Conservation (phyloP, 1,284 basidiomycete species). For the Moniliella sp. region DNA sequence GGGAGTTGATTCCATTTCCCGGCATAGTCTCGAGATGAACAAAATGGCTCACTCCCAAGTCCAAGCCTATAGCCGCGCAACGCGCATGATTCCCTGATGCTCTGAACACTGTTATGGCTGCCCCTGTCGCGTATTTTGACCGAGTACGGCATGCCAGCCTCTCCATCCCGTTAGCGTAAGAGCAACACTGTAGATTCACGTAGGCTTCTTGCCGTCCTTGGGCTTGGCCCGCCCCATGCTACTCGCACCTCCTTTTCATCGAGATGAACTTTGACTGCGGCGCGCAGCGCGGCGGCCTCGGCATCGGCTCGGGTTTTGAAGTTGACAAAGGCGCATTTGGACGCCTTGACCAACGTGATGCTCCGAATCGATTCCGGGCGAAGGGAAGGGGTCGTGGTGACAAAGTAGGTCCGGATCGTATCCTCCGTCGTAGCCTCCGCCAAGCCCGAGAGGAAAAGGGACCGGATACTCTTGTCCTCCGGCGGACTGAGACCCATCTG, state of each 20-base stretch:
- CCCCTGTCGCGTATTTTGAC: too few species aligned
- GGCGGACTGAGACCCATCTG: constrained; percentile 64
- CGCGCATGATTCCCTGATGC: too few species aligned
- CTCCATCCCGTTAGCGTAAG: too few species aligned
- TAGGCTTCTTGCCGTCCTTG: constrained; percentile 1
- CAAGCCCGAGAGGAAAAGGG: constrained; percentile 69
- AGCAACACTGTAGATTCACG: too few species aligned
- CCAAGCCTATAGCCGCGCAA: too few species aligned
- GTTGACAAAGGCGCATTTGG: constrained; percentile 77
- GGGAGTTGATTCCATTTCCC: too few species aligned
- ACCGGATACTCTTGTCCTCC: constrained; percentile 66
- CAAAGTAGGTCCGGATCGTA: constrained; percentile 53
- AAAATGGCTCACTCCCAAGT: too few species aligned
- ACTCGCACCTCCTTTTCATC: constrained; percentile 53
- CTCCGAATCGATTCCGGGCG: constrained; percentile 43
- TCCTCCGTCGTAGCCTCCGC: constrained; percentile 53
- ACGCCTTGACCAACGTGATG: constrained; percentile 8
- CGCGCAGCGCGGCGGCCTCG: constrained; percentile 62
- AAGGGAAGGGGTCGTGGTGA: constrained; percentile 35
- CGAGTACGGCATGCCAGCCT: too few species aligned
- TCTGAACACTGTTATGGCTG: too few species aligned
- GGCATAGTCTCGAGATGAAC: too few species aligned
- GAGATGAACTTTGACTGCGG: constrained; percentile 66
- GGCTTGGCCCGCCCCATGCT: constrained; percentile 50
- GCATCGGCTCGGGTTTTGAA: constrained; percentile 60